phyloP scores from a whole-genome alignment of 2,329 filamentous ascomycete species.

The Zalaria sp. region DNA sequence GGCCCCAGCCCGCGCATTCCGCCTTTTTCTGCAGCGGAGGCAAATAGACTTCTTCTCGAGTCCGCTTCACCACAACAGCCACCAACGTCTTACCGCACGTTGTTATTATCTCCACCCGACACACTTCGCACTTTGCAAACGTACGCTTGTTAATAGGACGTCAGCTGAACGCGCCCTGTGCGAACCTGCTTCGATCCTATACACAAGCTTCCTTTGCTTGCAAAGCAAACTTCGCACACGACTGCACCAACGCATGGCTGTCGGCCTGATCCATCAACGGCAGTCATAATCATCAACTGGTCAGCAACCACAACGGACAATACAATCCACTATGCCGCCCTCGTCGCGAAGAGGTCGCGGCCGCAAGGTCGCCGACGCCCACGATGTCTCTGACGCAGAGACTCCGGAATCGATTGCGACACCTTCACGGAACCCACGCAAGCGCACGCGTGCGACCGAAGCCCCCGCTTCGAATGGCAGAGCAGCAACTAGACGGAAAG shows the following conservation, averaged over 20 bases:
- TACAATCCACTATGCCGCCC: slow-evolving; percentile 6
- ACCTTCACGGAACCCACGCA: slow-evolving; percentile 32
- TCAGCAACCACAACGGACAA: not conserved
- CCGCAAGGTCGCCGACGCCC: slow-evolving; percentile 7
- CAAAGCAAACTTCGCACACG: too few species aligned
- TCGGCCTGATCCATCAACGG: not conserved
- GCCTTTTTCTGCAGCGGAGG: too few species aligned
- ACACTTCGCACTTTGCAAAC: too few species aligned
- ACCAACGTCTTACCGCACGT: too few species aligned
- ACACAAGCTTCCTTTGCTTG: too few species aligned
- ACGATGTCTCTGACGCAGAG: slow-evolving; percentile 22
- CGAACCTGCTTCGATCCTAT: too few species aligned
- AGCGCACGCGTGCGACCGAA: slow-evolving; percentile 22
- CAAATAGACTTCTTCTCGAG: too few species aligned
- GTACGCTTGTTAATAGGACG: too few species aligned
- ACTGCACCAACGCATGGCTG: not conserved
- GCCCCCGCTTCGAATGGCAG: slow-evolving; percentile 6
- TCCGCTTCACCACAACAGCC: too few species aligned
- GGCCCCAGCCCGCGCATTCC: too few species aligned
- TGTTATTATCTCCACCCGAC: too few species aligned
- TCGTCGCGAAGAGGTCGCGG: slow-evolving; percentile 6
- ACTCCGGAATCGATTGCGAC: slow-evolving; percentile 34
- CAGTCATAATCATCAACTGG: not conserved
- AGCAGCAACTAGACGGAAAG: slow-evolving; percentile 17
- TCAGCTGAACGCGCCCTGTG: too few species aligned